phyloP scores from a whole-genome alignment of 78 protist genomes.

The Cavenderia fasciculata region DNA sequence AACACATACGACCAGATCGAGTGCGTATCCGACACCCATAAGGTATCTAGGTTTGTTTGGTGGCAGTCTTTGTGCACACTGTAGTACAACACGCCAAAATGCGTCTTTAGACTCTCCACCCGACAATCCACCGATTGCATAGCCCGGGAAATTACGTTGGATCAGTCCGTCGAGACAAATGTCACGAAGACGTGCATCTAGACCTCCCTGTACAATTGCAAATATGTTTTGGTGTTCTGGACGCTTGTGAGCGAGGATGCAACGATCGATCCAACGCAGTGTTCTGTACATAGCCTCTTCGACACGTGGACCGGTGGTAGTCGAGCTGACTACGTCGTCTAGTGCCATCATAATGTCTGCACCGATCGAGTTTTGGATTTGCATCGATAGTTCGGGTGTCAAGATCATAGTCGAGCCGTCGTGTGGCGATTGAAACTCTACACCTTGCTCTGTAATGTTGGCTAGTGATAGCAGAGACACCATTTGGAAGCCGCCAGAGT shows the following conservation, averaged over 20 bases:
- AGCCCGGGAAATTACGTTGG: conserved; percentile 91
- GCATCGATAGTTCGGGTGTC: conserved; percentile 96
- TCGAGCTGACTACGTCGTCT: conserved; percentile 88
- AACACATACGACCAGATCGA: conserved; percentile 95
- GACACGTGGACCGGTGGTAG: conserved; percentile 86
- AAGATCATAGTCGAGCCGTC: conserved; percentile 93
- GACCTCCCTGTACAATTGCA: conserved; percentile 96
- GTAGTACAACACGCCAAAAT: conserved; percentile 87
- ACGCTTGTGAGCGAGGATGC: conserved; percentile 90
- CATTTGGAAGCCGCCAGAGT: conserved; percentile 94
- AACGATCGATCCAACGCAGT: conserved; percentile 98
- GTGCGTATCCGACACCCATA: conserved; percentile 99
- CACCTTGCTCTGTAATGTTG: conserved; percentile 96
- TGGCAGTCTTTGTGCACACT: conserved; percentile 90
- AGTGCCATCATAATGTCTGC: conserved; percentile 98
- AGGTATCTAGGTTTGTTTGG: conserved; percentile 91
- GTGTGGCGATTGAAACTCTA: conserved; percentile 94
- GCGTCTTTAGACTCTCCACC: conserved; percentile 96
- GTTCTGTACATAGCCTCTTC: conserved; percentile 96
- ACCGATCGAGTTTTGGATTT: conserved; percentile 94
- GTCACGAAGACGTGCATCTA: conserved; percentile 83
- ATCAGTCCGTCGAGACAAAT: conserved; percentile 85
- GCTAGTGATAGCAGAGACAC: conserved; percentile 95
- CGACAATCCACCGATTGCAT: conserved; percentile 97
- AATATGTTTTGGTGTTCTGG: conserved; percentile 87